Evolutionary conservation across 2,329 filamentous ascomycete genomes (phyloP).

Genomic region (Calonectria hawksworthii): DNA sequence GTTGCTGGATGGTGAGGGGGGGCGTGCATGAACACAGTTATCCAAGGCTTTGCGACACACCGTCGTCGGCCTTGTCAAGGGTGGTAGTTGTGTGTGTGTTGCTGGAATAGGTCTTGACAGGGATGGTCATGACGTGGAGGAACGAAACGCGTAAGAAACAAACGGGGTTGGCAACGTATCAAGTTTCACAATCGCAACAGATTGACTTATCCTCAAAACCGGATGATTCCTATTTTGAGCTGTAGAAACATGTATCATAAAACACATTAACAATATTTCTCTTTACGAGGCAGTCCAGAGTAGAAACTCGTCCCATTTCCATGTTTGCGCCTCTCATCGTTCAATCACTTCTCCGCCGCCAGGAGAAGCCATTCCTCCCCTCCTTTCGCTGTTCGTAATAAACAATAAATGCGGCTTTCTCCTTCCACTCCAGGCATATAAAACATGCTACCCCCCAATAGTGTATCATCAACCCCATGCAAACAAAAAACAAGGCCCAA

Average conservation of each 20-base stretch:
- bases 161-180: background rate
- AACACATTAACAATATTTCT: background rate
- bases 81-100: conserved; percentile 7
- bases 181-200: background rate
- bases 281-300: background rate
- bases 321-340: conserved; percentile 44
- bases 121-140: background rate
- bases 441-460: conserved; percentile 19
- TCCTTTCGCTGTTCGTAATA: conserved; percentile 24
- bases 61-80: background rate
- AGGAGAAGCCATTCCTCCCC: conserved; percentile 16
- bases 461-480: conserved; percentile 33
- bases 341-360: conserved; percentile 33
- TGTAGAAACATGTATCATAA: conserved; percentile 10
- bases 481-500: conserved; percentile 41
- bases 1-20: conserved; percentile 36
- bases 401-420: conserved; percentile 26
- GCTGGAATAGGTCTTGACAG: background rate
- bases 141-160: background rate
- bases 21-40: conserved; percentile 32
- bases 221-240: background rate
- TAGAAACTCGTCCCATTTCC: conserved; percentile 32
- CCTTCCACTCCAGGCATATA: conserved; percentile 11
- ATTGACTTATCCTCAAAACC: background rate
- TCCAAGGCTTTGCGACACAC: conserved; percentile 23